phyloP scores from a whole-genome alignment of 2,329 filamentous ascomycete genomes.

The Cercospora beticola region DNA sequence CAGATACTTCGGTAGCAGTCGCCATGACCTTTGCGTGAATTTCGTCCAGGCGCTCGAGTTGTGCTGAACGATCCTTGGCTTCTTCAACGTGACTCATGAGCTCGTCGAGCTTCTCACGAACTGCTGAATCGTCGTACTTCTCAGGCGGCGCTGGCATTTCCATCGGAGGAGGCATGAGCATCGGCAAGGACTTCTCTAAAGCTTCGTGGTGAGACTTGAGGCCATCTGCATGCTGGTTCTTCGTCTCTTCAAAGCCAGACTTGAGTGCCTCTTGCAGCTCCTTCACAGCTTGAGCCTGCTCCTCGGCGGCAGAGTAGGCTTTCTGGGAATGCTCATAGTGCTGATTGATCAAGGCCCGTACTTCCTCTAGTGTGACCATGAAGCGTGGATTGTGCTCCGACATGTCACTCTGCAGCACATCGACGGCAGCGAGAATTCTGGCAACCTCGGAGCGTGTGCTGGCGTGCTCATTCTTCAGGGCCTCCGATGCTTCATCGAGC shows the following conservation, averaged over 20 bases:
- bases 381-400: constrained; percentile 86
- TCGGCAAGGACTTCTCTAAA: constrained; percentile 45
- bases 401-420: constrained; percentile 74
- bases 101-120: constrained; percentile 49
- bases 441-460: constrained; percentile 78
- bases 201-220: constrained; percentile 45
- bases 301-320: constrained; percentile 38
- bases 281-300: constrained; percentile 45
- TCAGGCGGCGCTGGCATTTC: constrained; percentile 46
- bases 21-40: constrained; percentile 84
- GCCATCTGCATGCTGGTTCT: constrained; percentile 35
- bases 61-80: constrained; percentile 67
- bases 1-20: constrained; percentile 79
- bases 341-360: constrained; percentile 77
- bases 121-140: constrained; percentile 62
- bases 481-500: constrained; percentile 71
- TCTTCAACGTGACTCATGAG: constrained; percentile 64
- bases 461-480: constrained; percentile 75
- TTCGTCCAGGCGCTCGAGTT: constrained; percentile 79
- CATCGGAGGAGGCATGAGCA: constrained; percentile 45
- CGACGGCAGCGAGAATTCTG: constrained; percentile 70
- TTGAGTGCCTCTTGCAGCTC: constrained; percentile 46
- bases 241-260: constrained; percentile 46
- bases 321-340: constrained; percentile 86
- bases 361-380: constrained; percentile 78